These are phyloP conservation scores for Parasarocladium wereldwijsianum DNA, from an alignment of 2,329 filamentous ascomycete genomes.

Conservation along the genomic window DNA sequence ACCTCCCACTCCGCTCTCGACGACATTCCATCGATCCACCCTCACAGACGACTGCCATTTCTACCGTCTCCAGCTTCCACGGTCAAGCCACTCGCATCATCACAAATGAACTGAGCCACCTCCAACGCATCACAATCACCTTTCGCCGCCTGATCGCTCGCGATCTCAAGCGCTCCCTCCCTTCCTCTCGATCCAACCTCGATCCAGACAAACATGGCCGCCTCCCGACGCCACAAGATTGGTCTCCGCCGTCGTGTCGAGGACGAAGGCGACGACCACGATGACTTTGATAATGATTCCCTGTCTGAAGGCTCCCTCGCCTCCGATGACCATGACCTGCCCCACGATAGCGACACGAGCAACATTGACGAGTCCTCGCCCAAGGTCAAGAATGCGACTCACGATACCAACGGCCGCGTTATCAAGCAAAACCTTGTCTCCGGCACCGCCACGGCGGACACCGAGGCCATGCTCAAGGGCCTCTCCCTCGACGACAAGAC, in stretches of 20 bases:
- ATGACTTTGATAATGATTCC: slow-evolving; percentile 51
- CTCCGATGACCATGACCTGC: slow-evolving; percentile 46
- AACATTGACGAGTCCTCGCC: slow-evolving; percentile 43
- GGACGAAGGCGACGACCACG: slow-evolving; percentile 46
- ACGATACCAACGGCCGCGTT: slow-evolving; percentile 26
- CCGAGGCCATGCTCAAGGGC: slow-evolving; percentile 44
- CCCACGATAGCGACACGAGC: slow-evolving; percentile 49
- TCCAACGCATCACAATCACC: background rate
- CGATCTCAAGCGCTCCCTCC: slow-evolving; percentile 10
- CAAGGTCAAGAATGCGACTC: slow-evolving; percentile 25
- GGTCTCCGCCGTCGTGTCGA: slow-evolving; percentile 53
- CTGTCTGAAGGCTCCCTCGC: slow-evolving; percentile 47
- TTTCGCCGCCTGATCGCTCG: slow-evolving; percentile 1
- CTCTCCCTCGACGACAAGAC: slow-evolving; percentile 28
- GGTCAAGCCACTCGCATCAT: too few relatives aligned
- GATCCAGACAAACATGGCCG: slow-evolving; percentile 19
- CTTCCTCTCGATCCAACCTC: slow-evolving; percentile 12
- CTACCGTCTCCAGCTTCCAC: too few relatives aligned
- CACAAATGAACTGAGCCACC: too few relatives aligned
- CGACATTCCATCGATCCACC: too few relatives aligned
- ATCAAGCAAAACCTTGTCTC: slow-evolving; percentile 20
- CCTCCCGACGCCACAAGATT: slow-evolving; percentile 48
- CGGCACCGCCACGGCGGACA: slow-evolving; percentile 29
- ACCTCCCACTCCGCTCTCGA: too few relatives aligned
- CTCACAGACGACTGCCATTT: too few relatives aligned